Evolutionary conservation across 192 early-diverging fungal species (phyloP).

Genomic region (Dissophora ornata): DNA sequence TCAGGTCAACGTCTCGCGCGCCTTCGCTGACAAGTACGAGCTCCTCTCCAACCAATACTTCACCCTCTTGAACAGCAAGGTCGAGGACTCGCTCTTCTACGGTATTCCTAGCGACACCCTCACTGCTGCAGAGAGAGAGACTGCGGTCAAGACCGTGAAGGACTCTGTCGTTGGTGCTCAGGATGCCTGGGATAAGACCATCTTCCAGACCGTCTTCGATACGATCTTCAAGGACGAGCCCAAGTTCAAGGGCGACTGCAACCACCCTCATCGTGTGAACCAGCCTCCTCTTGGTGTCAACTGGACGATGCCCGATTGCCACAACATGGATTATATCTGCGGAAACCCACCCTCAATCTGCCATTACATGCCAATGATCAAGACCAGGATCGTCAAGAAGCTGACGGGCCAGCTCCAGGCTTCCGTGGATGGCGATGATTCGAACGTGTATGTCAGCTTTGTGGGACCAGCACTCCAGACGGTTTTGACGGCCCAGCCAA

Average conservation of each 20-base stretch:
- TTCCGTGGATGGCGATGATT: conserved; percentile 34
- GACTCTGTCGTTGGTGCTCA: conserved; percentile 28
- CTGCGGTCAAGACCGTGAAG: conserved; percentile 25
- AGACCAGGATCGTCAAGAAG: conserved; percentile 47
- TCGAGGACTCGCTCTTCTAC: conserved; percentile 33
- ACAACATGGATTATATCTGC: conserved; percentile 67
- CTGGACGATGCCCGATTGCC: conserved; percentile 65
- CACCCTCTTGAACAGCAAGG: conserved; percentile 20
- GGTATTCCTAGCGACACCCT: conserved; percentile 35
- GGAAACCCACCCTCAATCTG: conserved; percentile 71
- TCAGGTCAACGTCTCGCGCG: conserved; percentile 58
- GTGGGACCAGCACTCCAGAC: conserved; percentile 31
- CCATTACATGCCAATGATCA: conserved; percentile 63
- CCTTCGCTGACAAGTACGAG: conserved; percentile 59
- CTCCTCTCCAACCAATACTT: conserved; percentile 46
- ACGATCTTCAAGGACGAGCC: conserved; percentile 61
- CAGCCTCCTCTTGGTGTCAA: conserved; percentile 60
- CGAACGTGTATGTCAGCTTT: conserved; percentile 31
- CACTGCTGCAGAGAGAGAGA: conserved; percentile 15
- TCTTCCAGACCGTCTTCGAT: conserved; percentile 54
- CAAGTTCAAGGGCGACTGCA: conserved; percentile 69
- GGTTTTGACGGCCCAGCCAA: conserved; percentile 13
- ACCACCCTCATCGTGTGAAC: conserved; percentile 57
- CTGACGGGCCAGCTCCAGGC: conserved; percentile 38
- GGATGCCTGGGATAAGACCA: conserved; percentile 23